Percentiles rank a stretch among this genome's conserved stretches.
Evolutionary conservation across 176 grass and related monocot species (phyloP).

Genomic region (Melocanna baccifera): DNA sequence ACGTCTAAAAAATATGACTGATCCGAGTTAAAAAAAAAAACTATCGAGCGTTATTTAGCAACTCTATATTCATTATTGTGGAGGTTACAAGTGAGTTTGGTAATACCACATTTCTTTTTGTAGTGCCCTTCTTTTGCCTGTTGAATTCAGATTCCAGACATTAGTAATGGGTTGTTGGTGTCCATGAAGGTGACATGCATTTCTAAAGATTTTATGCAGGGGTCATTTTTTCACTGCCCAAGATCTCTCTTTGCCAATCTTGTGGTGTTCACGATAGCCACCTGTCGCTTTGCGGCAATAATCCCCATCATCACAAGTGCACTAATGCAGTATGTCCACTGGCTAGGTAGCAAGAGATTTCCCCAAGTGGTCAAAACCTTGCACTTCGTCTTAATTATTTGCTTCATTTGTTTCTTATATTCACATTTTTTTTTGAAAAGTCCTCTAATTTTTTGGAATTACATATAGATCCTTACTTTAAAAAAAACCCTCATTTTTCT

Average conservation of each 20-base stretch:
- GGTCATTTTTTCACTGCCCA: constrained; percentile 21
- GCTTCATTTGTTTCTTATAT: too few species aligned
- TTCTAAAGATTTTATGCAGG: constrained; percentile 1
- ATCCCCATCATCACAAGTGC: not conserved
- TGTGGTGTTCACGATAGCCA: too few species aligned
- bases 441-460: too few species aligned
- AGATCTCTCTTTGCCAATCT: not conserved
- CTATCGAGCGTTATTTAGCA: too few species aligned
- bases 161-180: constrained; percentile 39
- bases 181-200: constrained; percentile 36
- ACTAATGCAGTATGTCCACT: not conserved
- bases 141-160: constrained; percentile 15
- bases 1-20: too few species aligned
- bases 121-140: not conserved
- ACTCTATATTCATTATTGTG: not conserved
- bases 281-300: not conserved
- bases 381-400: too few species aligned
- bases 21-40: too few species aligned
- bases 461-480: too few species aligned
- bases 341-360: not conserved
- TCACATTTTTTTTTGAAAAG: too few species aligned
- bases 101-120: constrained; percentile 1
- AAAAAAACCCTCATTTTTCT: too few species aligned
- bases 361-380: not conserved
- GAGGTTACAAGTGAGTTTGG: constrained; percentile 2